A percentile compares a stretch with the other conserved stretches of the same genome.
phyloP scores from a whole-genome alignment of 495 filamentous ascomycete genomes.

The Neurospora pannonica region DNA sequence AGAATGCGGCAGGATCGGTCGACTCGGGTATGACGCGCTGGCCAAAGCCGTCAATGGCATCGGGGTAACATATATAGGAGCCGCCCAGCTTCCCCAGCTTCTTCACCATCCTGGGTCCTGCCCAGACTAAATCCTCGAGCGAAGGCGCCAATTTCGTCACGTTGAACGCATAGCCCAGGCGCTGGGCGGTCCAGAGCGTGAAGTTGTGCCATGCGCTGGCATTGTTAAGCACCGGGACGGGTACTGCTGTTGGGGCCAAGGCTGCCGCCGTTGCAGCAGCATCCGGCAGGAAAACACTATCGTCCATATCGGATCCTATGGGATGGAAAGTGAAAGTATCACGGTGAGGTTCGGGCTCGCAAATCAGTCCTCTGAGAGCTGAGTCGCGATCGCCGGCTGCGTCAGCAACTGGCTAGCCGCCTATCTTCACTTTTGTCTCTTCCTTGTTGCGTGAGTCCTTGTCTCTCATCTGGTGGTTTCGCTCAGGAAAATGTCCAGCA shows the following conservation, averaged over 20 bases:
- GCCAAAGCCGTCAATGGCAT: slow-evolving; percentile 53
- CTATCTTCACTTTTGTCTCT: neutral
- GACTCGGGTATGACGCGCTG: slow-evolving; percentile 53
- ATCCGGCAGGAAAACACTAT: neutral
- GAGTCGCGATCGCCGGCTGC: neutral
- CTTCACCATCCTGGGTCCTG: slow-evolving; percentile 54
- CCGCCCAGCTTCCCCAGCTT: slow-evolving; percentile 49
- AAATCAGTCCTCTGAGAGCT: neutral
- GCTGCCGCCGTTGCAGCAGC: slow-evolving; percentile 7
- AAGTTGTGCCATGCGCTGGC: slow-evolving; percentile 38
- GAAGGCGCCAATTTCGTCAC: slow-evolving; percentile 35
- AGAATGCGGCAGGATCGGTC: slow-evolving; percentile 31
- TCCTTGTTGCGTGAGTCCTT: neutral
- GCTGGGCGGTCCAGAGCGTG: slow-evolving; percentile 35
- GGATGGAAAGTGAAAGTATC: neutral
- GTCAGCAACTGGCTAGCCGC: neutral
- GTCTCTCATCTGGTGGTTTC: neutral
- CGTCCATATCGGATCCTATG: neutral
- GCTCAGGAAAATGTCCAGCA: neutral
- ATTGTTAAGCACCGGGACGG: slow-evolving; percentile 19
- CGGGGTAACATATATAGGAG: slow-evolving; percentile 48
- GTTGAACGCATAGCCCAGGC: slow-evolving; percentile 31
- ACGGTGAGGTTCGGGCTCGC: neutral
- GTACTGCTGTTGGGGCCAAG: slow-evolving; percentile 4
- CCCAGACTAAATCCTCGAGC: slow-evolving; percentile 48